A percentile compares a stretch with the other conserved stretches of the same genome.
These are phyloP conservation scores for Takashimella koratensis DNA, from an alignment of 1,284 basidiomycete genomes.

Conservation along the genomic window DNA sequence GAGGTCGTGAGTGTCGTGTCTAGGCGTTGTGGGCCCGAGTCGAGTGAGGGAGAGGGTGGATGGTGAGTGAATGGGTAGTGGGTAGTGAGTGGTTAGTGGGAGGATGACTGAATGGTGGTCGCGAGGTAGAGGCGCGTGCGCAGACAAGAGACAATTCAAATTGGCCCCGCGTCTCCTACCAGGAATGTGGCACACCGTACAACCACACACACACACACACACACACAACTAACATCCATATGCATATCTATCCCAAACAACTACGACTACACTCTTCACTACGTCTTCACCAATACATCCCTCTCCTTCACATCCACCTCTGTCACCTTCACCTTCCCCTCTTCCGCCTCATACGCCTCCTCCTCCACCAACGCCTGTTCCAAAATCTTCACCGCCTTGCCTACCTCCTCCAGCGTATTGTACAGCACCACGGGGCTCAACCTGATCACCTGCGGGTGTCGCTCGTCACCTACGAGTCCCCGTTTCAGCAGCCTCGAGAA, in stretches of 20 bases:
- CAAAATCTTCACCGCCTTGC: conserved; percentile 61
- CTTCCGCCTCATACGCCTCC: conserved; percentile 30
- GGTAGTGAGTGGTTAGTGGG: background rate
- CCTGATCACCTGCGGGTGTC: conserved; percentile 84
- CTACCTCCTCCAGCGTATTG: conserved; percentile 73
- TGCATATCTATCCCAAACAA: background rate
- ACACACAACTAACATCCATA: background rate
- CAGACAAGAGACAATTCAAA: background rate
- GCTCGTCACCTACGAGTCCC: conserved; percentile 85
- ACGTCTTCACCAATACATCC: conserved; percentile 22
- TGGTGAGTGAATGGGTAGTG: background rate
- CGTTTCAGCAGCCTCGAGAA: conserved; percentile 59
- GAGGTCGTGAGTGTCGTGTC: background rate
- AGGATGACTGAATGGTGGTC: background rate
- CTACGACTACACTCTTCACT: background rate
- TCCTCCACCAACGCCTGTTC: conserved; percentile 53
- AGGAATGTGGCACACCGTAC: background rate
- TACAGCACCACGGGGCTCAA: conserved; percentile 80
- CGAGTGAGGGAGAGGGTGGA: background rate
- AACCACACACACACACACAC: background rate
- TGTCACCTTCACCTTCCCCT: conserved; percentile 55
- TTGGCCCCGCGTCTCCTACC: background rate
- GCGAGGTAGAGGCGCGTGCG: background rate
- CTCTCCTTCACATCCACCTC: conserved; percentile 10
- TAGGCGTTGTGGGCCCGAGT: background rate